phyloP scores from a whole-genome alignment of 495 filamentous ascomycete species.

The Pyronema domesticum region DNA sequence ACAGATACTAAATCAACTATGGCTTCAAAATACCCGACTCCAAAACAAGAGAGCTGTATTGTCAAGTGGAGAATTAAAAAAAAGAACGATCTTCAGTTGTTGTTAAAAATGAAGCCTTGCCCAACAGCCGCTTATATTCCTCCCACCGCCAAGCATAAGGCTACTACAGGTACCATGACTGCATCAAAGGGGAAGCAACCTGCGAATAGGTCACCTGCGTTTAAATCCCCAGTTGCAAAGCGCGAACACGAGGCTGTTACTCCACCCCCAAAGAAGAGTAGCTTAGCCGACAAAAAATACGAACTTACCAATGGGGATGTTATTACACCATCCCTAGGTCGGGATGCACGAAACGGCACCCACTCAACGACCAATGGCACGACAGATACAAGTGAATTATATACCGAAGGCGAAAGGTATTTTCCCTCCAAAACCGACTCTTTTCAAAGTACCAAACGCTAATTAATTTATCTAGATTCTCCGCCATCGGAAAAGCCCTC shows the following conservation, averaged over 20 bases:
- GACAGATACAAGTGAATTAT: neutral
- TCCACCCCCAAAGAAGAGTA: constrained; percentile 23
- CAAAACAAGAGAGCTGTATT: constrained; percentile 1
- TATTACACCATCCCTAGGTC: constrained; percentile 10
- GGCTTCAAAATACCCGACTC: constrained; percentile 7
- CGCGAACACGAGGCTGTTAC: constrained; percentile 16
- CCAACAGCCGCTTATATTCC: constrained; percentile 12
- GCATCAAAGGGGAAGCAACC: neutral
- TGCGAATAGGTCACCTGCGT: constrained; percentile 19
- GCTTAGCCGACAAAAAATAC: constrained; percentile 14
- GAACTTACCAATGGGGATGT: constrained; percentile 11
- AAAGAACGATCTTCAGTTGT: constrained; percentile 12
- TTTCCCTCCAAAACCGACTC: neutral
- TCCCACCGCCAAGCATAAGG: constrained; percentile 18
- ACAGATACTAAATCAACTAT: constrained; percentile 14
- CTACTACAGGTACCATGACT: constrained; percentile 8
- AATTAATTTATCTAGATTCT: constrained; percentile 6
- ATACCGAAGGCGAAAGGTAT: neutral
- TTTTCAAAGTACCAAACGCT: neutral
- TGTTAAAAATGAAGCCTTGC: constrained; percentile 11
- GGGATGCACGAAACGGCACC: constrained; percentile 18
- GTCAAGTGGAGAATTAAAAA: constrained; percentile 20
- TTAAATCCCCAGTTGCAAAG: constrained; percentile 13
- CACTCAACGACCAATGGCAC: neutral
- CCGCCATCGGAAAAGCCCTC: constrained; percentile 12